phyloP scores from a whole-genome alignment of 257 asterid genomes.

The Solanum gracilifrons region DNA sequence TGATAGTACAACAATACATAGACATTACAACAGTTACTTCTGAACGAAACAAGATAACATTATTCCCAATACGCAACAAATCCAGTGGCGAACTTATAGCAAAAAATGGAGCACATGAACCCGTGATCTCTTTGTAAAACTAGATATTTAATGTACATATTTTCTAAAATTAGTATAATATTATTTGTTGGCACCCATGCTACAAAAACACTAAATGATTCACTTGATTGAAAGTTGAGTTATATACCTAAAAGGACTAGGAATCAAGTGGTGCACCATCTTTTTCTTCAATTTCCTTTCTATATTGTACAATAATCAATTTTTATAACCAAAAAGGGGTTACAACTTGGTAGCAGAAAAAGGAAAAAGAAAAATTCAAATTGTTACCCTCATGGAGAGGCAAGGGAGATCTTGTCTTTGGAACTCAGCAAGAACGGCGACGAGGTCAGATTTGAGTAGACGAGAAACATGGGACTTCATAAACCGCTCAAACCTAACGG shows the following conservation, averaged over 20 bases:
- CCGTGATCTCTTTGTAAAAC: background rate
- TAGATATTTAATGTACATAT: background rate
- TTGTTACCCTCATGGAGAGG: conserved; percentile 61
- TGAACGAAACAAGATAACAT: background rate
- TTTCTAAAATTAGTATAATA: background rate
- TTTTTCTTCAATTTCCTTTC: background rate
- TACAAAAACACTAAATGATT: background rate
- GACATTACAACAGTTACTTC: background rate
- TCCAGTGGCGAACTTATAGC: background rate
- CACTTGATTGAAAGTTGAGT: background rate
- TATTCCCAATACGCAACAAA: background rate
- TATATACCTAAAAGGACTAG: background rate
- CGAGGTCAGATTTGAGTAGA: conserved; percentile 83
- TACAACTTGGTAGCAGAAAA: background rate
- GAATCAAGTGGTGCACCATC: too few species aligned
- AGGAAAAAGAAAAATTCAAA: background rate
- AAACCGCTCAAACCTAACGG: conserved; percentile 58
- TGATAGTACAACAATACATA: background rate
- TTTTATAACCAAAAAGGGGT: background rate
- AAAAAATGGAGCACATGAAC: background rate
- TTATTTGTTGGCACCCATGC: background rate
- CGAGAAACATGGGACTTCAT: conserved; percentile 70
- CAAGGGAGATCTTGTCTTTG: conserved; percentile 78
- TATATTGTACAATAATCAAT: background rate
- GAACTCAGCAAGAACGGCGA: conserved; percentile 81